Base-by-base conservation (phyloP, 2,329 filamentous ascomycete species). In the Aspergillus tanneri region DNA sequence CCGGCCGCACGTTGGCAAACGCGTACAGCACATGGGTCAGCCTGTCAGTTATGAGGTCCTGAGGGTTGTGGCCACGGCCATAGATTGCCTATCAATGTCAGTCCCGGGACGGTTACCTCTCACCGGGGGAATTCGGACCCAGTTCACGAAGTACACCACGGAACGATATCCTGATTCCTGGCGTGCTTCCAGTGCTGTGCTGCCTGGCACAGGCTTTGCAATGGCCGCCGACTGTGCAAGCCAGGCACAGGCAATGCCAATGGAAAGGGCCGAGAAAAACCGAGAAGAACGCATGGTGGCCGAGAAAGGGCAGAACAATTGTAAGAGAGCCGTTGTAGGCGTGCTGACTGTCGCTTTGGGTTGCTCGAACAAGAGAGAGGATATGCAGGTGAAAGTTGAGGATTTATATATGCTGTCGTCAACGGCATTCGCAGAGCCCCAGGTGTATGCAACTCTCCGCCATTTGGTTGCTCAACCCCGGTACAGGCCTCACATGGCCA, bases 21-120 rank as follows among this genome's bases (percentile, higher is more conserved):
- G 91, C 80, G 61, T 96, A 96, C 12, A 96, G 82, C 4, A 97
- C 72, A 64, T 97, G 92, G 0, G 91, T 97, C 34, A 96, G 80
- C 47, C 88, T 86, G 46, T 90, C 81, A 3, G 79, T 83, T 0
- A 88, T 88, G 5, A 97, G 79, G 64, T 95, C 84, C 64, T 95
- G 87, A 0, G 91, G 90, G n/a, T 84, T 80, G 66, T 93, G 87
- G 61, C 92, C 86, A 46, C 91, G 83, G 30, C 77, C 89, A 69
- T 96, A 96, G 58, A 95, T 92, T 55, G 88, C 88, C 89, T 77
- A 27, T 36, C 3, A 25, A 23, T 24, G 9, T 55, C 12, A 50
- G 36, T 39, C 21, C 36, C 5, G 16, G 34, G 11, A 19, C 3
- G 3, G 24, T 34, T 3, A 19, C 11, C 6, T 25, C 24, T 25